Evolutionary conservation across 129 eudicot species (phyloP).

Genomic region (Rutidosis leptorrhynchoides): DNA sequence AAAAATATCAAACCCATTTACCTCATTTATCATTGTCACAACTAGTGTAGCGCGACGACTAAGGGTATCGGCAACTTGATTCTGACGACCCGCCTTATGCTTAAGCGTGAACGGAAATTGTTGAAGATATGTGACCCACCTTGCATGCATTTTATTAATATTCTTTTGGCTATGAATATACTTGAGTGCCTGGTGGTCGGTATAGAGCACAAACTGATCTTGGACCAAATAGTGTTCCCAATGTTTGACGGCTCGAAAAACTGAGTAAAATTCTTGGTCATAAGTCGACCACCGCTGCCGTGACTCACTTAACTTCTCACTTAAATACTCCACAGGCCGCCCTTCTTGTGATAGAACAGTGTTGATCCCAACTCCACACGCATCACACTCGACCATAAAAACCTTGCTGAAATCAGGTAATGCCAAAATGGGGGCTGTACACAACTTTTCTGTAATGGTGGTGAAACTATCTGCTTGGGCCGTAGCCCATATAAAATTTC

Average conservation of each 20-base stretch:
- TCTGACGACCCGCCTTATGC: too few species aligned
- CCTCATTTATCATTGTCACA: too few species aligned
- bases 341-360: not conserved
- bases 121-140: too few species aligned
- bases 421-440: not conserved
- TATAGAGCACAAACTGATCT: not conserved
- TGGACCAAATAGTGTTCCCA: constrained; percentile 9
- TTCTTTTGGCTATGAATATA: not conserved
- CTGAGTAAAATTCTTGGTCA: constrained; percentile 17
- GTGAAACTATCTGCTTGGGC: not conserved
- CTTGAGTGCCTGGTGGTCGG: constrained; percentile 3
- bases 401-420: not conserved
- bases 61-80: too few species aligned
- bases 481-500: not conserved
- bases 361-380: constrained; percentile 2
- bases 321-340: not conserved
- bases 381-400: constrained; percentile 22
- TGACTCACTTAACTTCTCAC: constrained; percentile 15
- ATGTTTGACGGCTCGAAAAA: not conserved
- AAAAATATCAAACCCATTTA: too few species aligned
- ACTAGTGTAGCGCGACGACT: too few species aligned
- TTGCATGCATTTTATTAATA: too few species aligned
- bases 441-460: not conserved
- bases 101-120: too few species aligned
- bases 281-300: not conserved